These are phyloP conservation scores for Schizophyllum amplum DNA, from an alignment of 1,284 basidiomycete genomes.

Conservation along the genomic window DNA sequence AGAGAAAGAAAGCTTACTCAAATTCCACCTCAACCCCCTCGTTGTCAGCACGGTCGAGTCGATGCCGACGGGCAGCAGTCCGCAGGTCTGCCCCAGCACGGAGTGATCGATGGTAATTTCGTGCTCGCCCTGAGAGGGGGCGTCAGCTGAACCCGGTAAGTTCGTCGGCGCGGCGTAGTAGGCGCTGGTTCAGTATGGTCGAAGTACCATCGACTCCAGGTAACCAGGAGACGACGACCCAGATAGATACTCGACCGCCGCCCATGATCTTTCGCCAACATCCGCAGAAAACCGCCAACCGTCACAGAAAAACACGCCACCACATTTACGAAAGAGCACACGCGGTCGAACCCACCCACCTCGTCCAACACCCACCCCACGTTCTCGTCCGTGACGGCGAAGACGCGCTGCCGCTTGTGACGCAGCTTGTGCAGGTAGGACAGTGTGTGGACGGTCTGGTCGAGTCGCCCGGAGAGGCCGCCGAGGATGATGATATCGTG, in stretches of 20 bases:
- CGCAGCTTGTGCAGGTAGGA: constrained; percentile 82
- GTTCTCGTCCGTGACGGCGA: constrained; percentile 80
- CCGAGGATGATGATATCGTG: constrained; percentile 79
- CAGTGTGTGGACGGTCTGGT: constrained; percentile 90
- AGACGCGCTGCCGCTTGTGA: constrained; percentile 53
- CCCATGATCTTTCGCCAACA: no score
- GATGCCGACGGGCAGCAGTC: constrained; percentile 85
- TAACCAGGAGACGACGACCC: no score
- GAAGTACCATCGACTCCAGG: no score
- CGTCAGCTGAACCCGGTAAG: no score
- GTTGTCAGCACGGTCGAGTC: constrained; percentile 72
- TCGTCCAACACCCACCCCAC: constrained; percentile 82
- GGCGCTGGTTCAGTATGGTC: no score
- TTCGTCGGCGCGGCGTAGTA: no score
- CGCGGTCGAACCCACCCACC: no score
- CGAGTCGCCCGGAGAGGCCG: constrained; percentile 84
- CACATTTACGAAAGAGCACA: not conserved
- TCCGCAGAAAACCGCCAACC: no score
- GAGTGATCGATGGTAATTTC: constrained; percentile 65
- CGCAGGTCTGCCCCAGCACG: constrained; percentile 83
- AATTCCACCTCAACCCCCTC: constrained; percentile 83
- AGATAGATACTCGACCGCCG: no score
- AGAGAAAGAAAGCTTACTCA: constrained; percentile 43
- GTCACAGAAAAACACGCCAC: not conserved
- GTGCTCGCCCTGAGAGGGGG: constrained; percentile 73